Percentiles rank a stretch among this genome's conserved stretches.
These are phyloP conservation scores for Luffa aegyptiaca DNA, from an alignment of 306 rosid species.

Conservation along the genomic window DNA sequence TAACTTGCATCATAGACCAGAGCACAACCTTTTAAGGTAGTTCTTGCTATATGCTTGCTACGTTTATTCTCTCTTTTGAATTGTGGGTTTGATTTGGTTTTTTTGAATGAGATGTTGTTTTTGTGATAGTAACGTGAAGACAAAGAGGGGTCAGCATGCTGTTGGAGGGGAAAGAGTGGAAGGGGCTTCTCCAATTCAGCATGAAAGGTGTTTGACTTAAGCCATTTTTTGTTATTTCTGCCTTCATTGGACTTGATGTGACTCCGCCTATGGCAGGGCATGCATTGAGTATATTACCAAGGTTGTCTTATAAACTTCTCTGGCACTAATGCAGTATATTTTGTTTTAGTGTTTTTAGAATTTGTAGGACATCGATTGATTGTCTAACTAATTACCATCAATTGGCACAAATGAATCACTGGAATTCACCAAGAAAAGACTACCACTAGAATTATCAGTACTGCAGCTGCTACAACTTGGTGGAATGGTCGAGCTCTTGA, in stretches of 20 bases:
- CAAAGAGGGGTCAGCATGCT: slow-evolving; percentile 85
- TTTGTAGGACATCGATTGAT: no score
- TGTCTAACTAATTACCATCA: background rate
- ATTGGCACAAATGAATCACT: background rate
- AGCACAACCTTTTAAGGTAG: no score
- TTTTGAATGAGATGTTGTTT: slow-evolving; percentile 7
- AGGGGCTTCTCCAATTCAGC: slow-evolving; percentile 94
- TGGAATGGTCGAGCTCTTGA: slow-evolving; percentile 40
- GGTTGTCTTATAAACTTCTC: no score
- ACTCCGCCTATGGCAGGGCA: background rate
- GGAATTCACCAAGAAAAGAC: slow-evolving; percentile 16
- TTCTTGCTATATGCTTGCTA: no score
- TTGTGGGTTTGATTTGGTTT: background rate
- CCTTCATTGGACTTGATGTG: background rate
- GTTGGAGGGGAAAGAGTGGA: slow-evolving; percentile 90
- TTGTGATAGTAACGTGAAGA: slow-evolving; percentile 55
- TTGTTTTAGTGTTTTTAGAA: no score
- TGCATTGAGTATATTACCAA: background rate
- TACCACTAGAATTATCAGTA: slow-evolving; percentile 17
- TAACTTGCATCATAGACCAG: no score
- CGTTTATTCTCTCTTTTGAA: background rate
- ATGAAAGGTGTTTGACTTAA: slow-evolving; percentile 63
- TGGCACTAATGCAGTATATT: no score
- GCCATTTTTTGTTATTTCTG: background rate
- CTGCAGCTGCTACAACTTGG: slow-evolving; percentile 27